These are phyloP conservation scores for Neonectria ditissima DNA, from an alignment of 2,329 filamentous ascomycete species.

Conservation along the genomic window DNA sequence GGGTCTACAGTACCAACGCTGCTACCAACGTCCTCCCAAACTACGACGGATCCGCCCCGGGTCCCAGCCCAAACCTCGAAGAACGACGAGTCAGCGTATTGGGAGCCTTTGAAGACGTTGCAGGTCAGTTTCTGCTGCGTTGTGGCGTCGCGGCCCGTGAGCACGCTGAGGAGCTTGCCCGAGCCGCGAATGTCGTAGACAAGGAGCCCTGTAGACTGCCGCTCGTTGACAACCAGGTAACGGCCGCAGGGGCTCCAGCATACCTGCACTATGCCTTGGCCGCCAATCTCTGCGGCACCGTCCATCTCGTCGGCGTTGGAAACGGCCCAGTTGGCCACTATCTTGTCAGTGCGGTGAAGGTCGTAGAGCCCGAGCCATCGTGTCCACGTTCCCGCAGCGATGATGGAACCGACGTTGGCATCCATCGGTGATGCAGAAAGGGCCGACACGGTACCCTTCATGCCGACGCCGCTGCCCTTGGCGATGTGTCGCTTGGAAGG, in stretches of 20 bases:
- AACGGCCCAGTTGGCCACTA: conserved; percentile 70
- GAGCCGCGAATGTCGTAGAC: conserved; percentile 73
- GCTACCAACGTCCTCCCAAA: conserved; percentile 69
- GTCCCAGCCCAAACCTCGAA: conserved; percentile 75
- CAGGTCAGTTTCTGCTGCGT: conserved; percentile 69
- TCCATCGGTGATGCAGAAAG: conserved; percentile 60
- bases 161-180: conserved; percentile 65
- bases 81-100: conserved; percentile 48
- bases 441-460: conserved; percentile 71
- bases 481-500: conserved; percentile 69
- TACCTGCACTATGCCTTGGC: conserved; percentile 72
- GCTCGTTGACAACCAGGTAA: conserved; percentile 72
- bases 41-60: conserved; percentile 63
- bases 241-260: conserved; percentile 73
- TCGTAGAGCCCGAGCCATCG: conserved; percentile 73
- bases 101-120: conserved; percentile 63
- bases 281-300: conserved; percentile 59
- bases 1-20: conserved; percentile 57
- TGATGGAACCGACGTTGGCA: conserved; percentile 51
- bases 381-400: conserved; percentile 74
- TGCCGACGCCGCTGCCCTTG: conserved; percentile 72
- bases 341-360: conserved; percentile 64
- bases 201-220: conserved; percentile 65
- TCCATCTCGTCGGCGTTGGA: conserved; percentile 69
- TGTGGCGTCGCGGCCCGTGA: conserved; percentile 61